Evolutionary conservation across 208 protist species (phyloP), one percentile per base, ranked within the genome.

Genomic region (Angomonas ambiguus): DNA sequence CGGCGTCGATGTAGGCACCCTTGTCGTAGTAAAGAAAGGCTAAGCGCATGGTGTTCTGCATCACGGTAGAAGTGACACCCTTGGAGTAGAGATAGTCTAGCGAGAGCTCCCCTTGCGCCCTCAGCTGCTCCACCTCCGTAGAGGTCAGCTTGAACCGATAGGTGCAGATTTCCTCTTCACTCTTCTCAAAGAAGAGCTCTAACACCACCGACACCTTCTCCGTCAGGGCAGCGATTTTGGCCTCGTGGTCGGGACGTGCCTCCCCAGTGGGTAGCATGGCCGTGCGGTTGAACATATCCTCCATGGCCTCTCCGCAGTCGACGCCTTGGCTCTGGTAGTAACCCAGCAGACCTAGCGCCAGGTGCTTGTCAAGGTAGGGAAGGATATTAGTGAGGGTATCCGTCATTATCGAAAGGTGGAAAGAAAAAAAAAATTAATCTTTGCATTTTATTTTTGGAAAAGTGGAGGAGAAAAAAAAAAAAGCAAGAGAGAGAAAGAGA

Each of bases 1-100:
- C 83, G 2, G 92, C 88, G 30, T 91, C 83, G 28, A 73, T 78
- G 77, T 94, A 94, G 63, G 76, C 74, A 20, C 80, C 86, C 65
- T 86, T 92, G 64, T 96, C 88, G 77, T 93, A 96, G 80, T 86
- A 80, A 31, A 95, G 66, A 63, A 85, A 92, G 1, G 85, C 92
- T 34, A 94, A 75, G 58, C 89, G 72, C 75, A 90, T 86, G 51
- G 94, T 73, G 1, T 83, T 78, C 2, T 70, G 66, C 79, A 95
- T 91, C 27, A 91, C 85, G 13, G 68, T 45, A 51, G 73, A 53
- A 25, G 80, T 90, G 70, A 95, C 89, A 53, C 83, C 80, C 53
- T 79, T 77, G 65, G 87, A 77, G 16, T 56, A 34, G 18, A 95
- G 79, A 58, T 79, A 82, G 71, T 91, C 83, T 58, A 74, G 69